These are phyloP conservation scores for Leccinum variicolor DNA, from an alignment of 768 basidiomycete genomes.

Conservation along the genomic window DNA sequence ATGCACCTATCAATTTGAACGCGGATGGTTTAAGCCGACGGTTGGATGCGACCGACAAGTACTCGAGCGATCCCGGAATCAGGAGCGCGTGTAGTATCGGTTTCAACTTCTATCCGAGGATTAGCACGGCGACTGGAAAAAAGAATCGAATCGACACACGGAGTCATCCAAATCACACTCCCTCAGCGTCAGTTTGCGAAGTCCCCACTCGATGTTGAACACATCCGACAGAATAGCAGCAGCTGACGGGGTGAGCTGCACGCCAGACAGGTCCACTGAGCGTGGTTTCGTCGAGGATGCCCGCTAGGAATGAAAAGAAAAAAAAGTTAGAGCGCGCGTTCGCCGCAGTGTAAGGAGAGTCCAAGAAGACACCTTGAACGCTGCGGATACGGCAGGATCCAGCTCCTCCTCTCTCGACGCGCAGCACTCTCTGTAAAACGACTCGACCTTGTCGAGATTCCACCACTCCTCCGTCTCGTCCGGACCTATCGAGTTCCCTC, in stretches of 20 bases:
- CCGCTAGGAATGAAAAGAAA: neutral
- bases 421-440: slow-evolving; percentile 86
- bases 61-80: slow-evolving; percentile 38
- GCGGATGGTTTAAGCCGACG: slow-evolving; percentile 63
- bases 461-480: slow-evolving; percentile 64
- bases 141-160: neutral
- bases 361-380: slow-evolving; percentile 56
- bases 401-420: slow-evolving; percentile 66
- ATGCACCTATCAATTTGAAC: slow-evolving; percentile 78
- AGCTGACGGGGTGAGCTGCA: neutral
- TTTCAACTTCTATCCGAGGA: neutral
- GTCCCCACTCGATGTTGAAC: slow-evolving; percentile 51
- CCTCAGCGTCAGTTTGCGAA: slow-evolving; percentile 40
- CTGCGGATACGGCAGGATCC: slow-evolving; percentile 59
- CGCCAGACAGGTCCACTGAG: neutral
- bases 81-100: neutral
- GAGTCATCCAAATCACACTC: slow-evolving; percentile 33
- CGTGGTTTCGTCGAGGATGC: neutral
- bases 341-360: neutral
- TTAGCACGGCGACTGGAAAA: neutral
- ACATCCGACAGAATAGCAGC: slow-evolving; percentile 88
- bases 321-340: slow-evolving; percentile 20
- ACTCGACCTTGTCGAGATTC: slow-evolving; percentile 38
- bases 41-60: slow-evolving; percentile 85
- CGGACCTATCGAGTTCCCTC: slow-evolving; percentile 43